A percentile compares a stretch with the other conserved stretches of the same genome.
These are phyloP conservation scores for Schizosaccharomyces versatilis DNA, from an alignment of 1,139 yeast species.

Conservation along the genomic window DNA sequence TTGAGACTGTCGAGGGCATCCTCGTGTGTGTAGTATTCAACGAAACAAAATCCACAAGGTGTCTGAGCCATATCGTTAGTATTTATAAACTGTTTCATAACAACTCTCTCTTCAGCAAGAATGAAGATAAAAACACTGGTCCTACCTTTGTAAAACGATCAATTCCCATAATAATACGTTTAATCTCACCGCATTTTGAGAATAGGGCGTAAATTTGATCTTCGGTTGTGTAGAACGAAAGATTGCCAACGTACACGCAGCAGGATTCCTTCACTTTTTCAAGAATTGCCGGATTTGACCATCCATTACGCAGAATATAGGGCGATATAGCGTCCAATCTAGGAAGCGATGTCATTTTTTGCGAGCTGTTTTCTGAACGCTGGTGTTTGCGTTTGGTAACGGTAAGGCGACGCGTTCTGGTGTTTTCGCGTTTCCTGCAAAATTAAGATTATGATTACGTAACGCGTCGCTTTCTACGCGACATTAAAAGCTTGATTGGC, in stretches of 20 bases:
- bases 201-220: conserved; percentile 79
- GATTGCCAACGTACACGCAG: conserved; percentile 72
- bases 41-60: conserved; percentile 91
- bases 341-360: neutral
- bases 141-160: conserved; percentile 45
- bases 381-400: too few species aligned
- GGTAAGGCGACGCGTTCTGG: too few species aligned
- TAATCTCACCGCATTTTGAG: conserved; percentile 54
- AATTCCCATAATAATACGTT: conserved; percentile 73
- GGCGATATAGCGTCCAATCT: conserved; percentile 2
- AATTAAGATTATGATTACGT: too few species aligned
- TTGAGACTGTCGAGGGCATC: conserved; percentile 67
- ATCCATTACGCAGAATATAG: neutral
- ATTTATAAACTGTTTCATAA: neutral
- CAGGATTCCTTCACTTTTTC: conserved; percentile 20
- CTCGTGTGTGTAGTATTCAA: conserved; percentile 41
- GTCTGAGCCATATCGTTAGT: conserved; percentile 21
- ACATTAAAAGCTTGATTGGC: too few species aligned
- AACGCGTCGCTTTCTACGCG: too few species aligned
- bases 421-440: too few species aligned
- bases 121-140: neutral
- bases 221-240: conserved; percentile 62
- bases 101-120: neutral
- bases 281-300: neutral
- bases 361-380: neutral